Conservation (phyloP, 176 grass and related monocot species). For the Microstegium vimineum region DNA sequence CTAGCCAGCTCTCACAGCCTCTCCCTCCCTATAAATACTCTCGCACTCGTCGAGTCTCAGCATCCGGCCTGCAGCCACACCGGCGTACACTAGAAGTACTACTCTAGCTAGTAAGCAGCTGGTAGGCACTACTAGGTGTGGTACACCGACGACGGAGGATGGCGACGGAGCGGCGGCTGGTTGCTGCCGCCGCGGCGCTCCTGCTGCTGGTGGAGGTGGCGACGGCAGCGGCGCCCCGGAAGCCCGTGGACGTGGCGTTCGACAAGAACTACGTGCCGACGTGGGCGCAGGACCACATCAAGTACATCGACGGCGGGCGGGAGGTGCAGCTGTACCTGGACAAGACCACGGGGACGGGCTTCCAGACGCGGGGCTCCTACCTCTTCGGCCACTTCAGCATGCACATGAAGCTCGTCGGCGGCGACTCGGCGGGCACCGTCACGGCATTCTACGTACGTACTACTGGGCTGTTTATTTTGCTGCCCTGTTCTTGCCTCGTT, state of each 20-base stretch:
- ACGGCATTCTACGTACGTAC: conserved; percentile 62
- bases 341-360: conserved; percentile 62
- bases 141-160: no score
- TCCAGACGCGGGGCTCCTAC: conserved; percentile 75
- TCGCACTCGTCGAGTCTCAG: not conserved
- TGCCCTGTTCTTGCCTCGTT: not conserved
- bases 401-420: conserved; percentile 84
- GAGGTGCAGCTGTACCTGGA: conserved; percentile 71
- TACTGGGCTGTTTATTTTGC: fast-evolving
- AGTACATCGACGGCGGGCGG: conserved; percentile 49
- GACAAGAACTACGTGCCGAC: conserved; percentile 73
- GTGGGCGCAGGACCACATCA: conserved; percentile 80
- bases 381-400: conserved; percentile 86
- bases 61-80: not conserved
- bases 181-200: not conserved
- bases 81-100: no score
- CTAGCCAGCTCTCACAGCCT: not conserved
- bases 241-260: conserved; percentile 67
- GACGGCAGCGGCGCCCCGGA: conserved; percentile 37
- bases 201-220: not conserved
- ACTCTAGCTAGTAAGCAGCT: no score
- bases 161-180: not conserved
- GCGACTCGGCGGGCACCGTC: conserved; percentile 80
- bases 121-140: no score
- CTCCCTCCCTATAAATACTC: not conserved